Evolutionary conservation across 176 grass and related monocot species (phyloP), one percentile per base, ranked within the genome.

Genomic region (Cenchrus purpureus): DNA sequence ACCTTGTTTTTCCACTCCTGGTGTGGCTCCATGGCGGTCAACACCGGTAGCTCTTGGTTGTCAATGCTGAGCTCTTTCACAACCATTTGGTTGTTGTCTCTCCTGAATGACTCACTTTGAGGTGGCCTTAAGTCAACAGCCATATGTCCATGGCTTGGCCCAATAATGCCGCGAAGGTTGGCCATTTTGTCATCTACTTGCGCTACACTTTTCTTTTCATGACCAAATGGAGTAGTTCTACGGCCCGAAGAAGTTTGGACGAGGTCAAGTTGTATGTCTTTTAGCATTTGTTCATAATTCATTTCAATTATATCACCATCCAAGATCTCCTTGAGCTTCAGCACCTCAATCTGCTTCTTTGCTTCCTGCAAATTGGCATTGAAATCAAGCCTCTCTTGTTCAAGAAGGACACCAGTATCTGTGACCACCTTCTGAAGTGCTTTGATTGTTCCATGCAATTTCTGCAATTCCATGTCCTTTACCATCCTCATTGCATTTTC

Each of bases 1-100:
- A 94, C 86, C 79, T 85, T 96, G 76, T 83, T 85, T 64, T 86
- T 96, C 93, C 93, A 95, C 76, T 99, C 91, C 69, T 89, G 84
- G 17, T 86, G 82, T 3, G 84, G 76, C 62, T 94, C 97, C 0
- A 11, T 59, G 6, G 42, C 65, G 48, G 82, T 69, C 2, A 76
- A 43, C 74, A 60, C 85, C 10, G 90, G 86, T 50, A 96, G 52
- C 81, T 87, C 90, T 84, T 96, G 91, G 59, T 89, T 94, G 62
- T 96, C 97, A 34, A 99, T 70, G 11, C 91, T 81, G 60, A 99
- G 86, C 62, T 99, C 97, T 74, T 91, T 99, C 71, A 94, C 97
- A 0, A 68, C 84, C 43, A 96, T 84, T 52, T 82, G 62, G 62
- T 73, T 85, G 22, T 84, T 92, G n/a, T 71, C 77, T 50, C 84